Evolutionary conservation across 2,329 filamentous ascomycete genomes (phyloP), one percentile per base, ranked within the genome.

Genomic region (Fusarium staphyleae): DNA sequence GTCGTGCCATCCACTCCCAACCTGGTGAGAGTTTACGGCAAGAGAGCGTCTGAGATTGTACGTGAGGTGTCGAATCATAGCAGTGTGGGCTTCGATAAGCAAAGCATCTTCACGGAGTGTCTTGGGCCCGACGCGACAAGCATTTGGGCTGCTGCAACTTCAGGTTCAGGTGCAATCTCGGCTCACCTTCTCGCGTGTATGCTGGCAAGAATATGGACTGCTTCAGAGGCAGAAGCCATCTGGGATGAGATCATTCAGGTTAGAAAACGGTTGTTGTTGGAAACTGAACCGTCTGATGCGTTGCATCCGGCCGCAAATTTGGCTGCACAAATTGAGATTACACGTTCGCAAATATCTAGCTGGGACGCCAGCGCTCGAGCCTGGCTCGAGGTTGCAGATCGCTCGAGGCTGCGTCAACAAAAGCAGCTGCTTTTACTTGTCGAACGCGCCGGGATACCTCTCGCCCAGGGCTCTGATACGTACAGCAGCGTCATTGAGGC

Each of bases 111-210:
- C 7, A 19, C 37, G 11, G 35, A 54, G 9, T 41, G 52, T 3
- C 22, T 50, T 10, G 46, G 46, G 2, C 34, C 47, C 16, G 52
- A 55, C 22, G 37, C 28, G 1, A 50, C 45, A 6, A 39, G 29
- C 16, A 46, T 50, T 4, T 55, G 52, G 52, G 52, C 52, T 30
- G 52, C 35, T 6, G 46, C 52, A 30, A 55, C 52, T 19, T 55
- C 46, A 5, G 33, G 30, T 9, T 12, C 32, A 1, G 41, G 22
- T 6, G 36, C 46, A 3, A 8, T 55, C 28, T 26, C 16, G 7
- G 36, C 28, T 24, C 40, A 42, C 14, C 46, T 55, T 11, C 52
- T 55, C 7, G 46, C 52, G 12, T 55, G 52, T 28, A 50, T 55
- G 46, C 36, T 55, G 15, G 52, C 41, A 8, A 7, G 45, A 11